These are phyloP conservation scores for Schwanniomyces vanrijiae DNA, from an alignment of 805 yeast genomes.

Conservation along the genomic window DNA sequence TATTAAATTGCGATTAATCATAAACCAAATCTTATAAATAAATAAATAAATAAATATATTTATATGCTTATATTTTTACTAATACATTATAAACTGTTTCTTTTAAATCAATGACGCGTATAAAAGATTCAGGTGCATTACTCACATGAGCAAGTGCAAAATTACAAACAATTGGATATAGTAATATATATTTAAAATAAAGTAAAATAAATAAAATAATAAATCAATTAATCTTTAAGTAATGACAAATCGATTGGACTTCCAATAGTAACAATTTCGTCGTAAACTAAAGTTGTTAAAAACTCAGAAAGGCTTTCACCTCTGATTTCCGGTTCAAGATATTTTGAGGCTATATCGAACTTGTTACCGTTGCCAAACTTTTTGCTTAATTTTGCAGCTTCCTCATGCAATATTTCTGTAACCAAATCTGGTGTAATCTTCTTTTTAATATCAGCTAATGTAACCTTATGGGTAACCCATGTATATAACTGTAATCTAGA, in stretches of 20 bases:
- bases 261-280: constrained; percentile 13
- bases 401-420: constrained; percentile 12
- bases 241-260: constrained; percentile 11
- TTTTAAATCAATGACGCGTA: not conserved
- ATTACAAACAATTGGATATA: not conserved
- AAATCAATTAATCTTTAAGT: constrained; percentile 4
- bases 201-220: too few relatives aligned
- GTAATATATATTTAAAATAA: too few relatives aligned
- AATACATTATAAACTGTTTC: not conserved
- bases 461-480: constrained; percentile 18
- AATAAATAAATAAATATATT: not conserved
- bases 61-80: not conserved
- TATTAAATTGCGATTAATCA: not conserved
- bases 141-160: not conserved
- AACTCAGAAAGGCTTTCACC: constrained; percentile 18
- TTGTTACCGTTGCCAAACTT: constrained; percentile 8
- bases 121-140: not conserved
- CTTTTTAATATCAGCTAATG: constrained; percentile 11
- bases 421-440: constrained; percentile 14
- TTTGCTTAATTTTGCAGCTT: constrained; percentile 9
- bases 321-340: constrained; percentile 16
- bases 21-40: not conserved
- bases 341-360: constrained; percentile 16
- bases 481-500: constrained; percentile 18
- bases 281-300: constrained; percentile 20